Evolutionary conservation across 768 basidiomycete genomes (phyloP).

Genomic region (Clitopilus passeckerianus): DNA sequence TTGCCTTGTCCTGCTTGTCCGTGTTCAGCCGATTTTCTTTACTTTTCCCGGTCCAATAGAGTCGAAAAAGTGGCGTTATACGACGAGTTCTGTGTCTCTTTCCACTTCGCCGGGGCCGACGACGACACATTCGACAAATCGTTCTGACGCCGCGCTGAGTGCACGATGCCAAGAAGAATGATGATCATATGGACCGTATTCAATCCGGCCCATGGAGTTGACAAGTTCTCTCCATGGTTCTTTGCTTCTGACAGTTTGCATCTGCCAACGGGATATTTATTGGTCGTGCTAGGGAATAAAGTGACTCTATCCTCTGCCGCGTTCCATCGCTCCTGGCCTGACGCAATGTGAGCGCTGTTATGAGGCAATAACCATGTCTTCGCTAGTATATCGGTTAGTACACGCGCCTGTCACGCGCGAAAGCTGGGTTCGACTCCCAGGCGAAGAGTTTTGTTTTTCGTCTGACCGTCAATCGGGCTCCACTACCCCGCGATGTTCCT

Average conservation of each 20-base stretch:
- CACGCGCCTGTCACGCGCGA: conserved; percentile 4
- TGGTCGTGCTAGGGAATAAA: no score
- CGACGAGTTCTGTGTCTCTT: not conserved
- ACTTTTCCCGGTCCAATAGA: not conserved
- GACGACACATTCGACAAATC: not conserved
- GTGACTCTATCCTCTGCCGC: not conserved
- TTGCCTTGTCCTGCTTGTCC: not conserved
- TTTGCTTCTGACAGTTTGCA: not conserved
- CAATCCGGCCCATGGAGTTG: not conserved
- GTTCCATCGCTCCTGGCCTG: no score
- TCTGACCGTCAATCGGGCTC: no score
- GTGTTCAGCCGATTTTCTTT: not conserved
- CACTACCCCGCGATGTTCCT: no score
- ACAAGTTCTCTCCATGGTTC: not conserved
- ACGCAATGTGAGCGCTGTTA: no score
- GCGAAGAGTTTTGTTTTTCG: not conserved
- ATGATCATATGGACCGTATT: not conserved
- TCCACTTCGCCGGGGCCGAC: not conserved
- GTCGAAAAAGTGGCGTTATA: not conserved
- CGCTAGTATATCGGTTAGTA: conserved; percentile 4
- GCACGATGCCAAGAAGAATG: not conserved
- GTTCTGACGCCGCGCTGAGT: not conserved
- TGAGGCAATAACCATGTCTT: not conserved
- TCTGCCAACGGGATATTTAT: not conserved
- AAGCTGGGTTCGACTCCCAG: conserved; percentile 5